Evolutionary conservation across 163 green algal genomes (phyloP), one percentile per base, ranked within the genome.

Genomic region (Picocystis sp.): DNA sequence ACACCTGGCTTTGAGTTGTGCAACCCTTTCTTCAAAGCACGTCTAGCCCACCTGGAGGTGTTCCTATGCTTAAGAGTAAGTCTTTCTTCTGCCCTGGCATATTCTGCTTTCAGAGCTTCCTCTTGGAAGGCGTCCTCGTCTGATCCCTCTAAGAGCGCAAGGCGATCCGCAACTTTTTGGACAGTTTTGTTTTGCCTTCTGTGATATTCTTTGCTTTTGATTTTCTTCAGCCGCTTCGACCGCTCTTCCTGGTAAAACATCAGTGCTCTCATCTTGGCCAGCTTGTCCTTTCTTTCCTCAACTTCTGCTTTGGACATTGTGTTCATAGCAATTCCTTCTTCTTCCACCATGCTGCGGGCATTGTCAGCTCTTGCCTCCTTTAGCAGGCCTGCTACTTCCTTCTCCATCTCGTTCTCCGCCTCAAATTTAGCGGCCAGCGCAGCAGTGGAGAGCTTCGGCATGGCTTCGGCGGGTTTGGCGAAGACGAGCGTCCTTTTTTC

Each of bases 191-290:
- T 58, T 43, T 71, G 48, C 47, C 63, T 61, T 3, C 57, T 52
- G 62, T 81, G 70, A 61, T 78, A 82, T 53, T 79, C 74, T 67
- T 94, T 95, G 72, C 64, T 83, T 75, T 97, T 97, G 73, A 97
- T 95, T 43, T 74, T 72, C 65, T 87, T 88, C 45, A 93, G 51
- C 41, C 83, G 71, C 70, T 84, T 83, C 21, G 79, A 64, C 67
- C 93, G 93, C 45, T 74, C 52, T 74, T 95, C 87, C 51, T 91
- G 77, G 52, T 90, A 83, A 65, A 93, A 92, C 41, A 97, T 74
- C 62, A 95, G 71, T 47, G 69, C 74, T 22, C 84, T 75, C 80
- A 94, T 89, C 57, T 83, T 81, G 29, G 82, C 82, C 49, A 97
- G 72, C n/a, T 70, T 47, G n/a, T 82, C 73, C 43, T 72, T 64